Conservation (phyloP, 495 filamentous ascomycete species). For the Rostrohypoxylon terebratum region DNA sequence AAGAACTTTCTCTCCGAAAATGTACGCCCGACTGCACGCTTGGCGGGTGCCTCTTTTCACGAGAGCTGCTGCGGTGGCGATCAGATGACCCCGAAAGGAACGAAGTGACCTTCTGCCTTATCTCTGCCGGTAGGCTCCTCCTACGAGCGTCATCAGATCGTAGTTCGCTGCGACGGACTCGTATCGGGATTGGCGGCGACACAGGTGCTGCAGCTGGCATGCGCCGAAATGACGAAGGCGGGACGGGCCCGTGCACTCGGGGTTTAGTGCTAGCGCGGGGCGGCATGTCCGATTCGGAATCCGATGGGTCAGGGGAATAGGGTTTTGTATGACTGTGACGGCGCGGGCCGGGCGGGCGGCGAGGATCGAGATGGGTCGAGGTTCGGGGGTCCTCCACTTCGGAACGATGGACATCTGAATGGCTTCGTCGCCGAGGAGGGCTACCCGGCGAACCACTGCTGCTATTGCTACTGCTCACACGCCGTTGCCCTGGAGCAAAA, state of each 20-base stretch:
- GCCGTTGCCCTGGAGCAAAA: constrained; percentile 30
- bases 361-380: constrained; percentile 45
- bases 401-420: constrained; percentile 45
- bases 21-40: constrained; percentile 27
- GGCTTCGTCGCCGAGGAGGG: constrained; percentile 43
- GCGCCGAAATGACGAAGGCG: constrained; percentile 45
- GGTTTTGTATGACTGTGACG: constrained; percentile 50
- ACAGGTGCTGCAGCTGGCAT: constrained; percentile 39
- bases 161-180: constrained; percentile 41
- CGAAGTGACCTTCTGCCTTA: constrained; percentile 47
- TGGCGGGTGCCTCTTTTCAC: constrained; percentile 34
- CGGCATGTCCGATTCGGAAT: constrained; percentile 43
- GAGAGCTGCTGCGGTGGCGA: constrained; percentile 46
- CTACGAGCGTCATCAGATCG: constrained; percentile 45
- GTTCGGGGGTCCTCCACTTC: constrained; percentile 36
- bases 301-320: constrained; percentile 31
- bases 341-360: constrained; percentile 31
- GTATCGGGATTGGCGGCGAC: constrained; percentile 30
- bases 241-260: constrained; percentile 33
- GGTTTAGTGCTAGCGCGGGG: constrained; percentile 30
- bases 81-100: constrained; percentile 42
- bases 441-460: constrained; percentile 45
- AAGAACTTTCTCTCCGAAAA: constrained; percentile 39
- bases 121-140: constrained; percentile 43
- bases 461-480: constrained; percentile 29